Percentiles rank a stretch among this genome's conserved stretches.
Conservation (phyloP, 2,329 filamentous ascomycete species). For the Incumbomyces lentus region DNA sequence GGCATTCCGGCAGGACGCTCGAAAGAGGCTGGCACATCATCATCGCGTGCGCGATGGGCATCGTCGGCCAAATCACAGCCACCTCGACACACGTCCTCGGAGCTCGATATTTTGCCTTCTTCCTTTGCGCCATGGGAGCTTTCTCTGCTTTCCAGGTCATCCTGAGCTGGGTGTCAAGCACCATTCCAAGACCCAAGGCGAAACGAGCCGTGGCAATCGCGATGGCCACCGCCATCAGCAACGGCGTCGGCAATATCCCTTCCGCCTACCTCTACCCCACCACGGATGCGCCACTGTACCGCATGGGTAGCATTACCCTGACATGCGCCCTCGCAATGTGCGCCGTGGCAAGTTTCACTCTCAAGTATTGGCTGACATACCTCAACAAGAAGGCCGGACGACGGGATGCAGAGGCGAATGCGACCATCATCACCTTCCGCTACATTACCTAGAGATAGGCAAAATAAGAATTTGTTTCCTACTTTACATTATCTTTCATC, state of each 20-base stretch:
- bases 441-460: background rate
- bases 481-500: too few species aligned
- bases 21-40: slow-evolving; percentile 60
- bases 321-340: slow-evolving; percentile 2
- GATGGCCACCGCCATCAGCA: slow-evolving; percentile 63
- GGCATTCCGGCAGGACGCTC: slow-evolving; percentile 60
- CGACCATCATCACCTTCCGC: background rate
- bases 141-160: slow-evolving; percentile 53
- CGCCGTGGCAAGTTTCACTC: background rate
- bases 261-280: slow-evolving; percentile 6
- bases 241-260: slow-evolving; percentile 28
- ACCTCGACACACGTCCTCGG: slow-evolving; percentile 50
- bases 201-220: slow-evolving; percentile 64
- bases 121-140: slow-evolving; percentile 47
- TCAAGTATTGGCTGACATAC: background rate
- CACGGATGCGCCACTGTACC: slow-evolving; percentile 1
- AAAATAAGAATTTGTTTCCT: background rate
- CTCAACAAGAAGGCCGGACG: background rate
- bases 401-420: background rate
- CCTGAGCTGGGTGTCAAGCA: slow-evolving; percentile 65
- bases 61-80: slow-evolving; percentile 56
- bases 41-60: slow-evolving; percentile 33
- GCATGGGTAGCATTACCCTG: background rate
- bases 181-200: slow-evolving; percentile 62
- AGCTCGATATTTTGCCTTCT: slow-evolving; percentile 59